Evolutionary conservation across 2,329 filamentous ascomycete genomes (phyloP), one percentile per base, ranked within the genome.

Genomic region (Colletotrichum sp.): DNA sequence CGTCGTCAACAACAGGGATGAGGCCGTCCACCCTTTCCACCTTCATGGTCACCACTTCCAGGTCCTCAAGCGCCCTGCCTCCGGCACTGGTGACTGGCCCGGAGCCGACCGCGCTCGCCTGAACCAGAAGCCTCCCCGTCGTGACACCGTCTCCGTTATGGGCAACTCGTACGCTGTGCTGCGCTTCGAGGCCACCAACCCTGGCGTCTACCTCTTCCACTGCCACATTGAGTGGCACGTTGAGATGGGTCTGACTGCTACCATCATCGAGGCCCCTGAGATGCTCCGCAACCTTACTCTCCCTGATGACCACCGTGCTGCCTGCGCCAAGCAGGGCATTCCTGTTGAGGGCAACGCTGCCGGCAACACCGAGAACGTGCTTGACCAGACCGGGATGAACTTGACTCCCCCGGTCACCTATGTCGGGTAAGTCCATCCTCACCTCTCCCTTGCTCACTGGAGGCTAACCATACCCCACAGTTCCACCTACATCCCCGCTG

Each of bases 201-300:
- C 90, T 0, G 90, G 90, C 24, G 85, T 89, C 32, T 91, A 88
- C 83, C 81, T 91, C 44, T 87, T 91, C 83, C 90, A 92, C 81
- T 92, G 90, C 83, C 90, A 92, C 81, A 90, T 92, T 68, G 89
- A 91, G 79, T 92, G 89, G 91, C 92, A 93, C 79, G 88, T 92
- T 24, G 87, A 87, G 80, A 90, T 90, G 85, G 92, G 91, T 34
- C 84, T 93, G 21, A 88, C 85, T 1, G 88, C 88, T 30, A 89
- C 88, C 16, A 83, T 92, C 34, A 86, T 92, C 78, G 90, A 92
- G 83, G 89, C 87, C 0, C 59, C 91, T 0, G 88, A 91, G 70
- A 82, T 92, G 15, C 92, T 95, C 77, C 82, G 88, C 69, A 85
- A 84, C 4, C 81, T 90, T 67, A 85, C 84, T 2, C 90, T 95